Base-by-base conservation (phyloP, 1,284 basidiomycete genomes). In the Microbotryomycetes sp. region DNA sequence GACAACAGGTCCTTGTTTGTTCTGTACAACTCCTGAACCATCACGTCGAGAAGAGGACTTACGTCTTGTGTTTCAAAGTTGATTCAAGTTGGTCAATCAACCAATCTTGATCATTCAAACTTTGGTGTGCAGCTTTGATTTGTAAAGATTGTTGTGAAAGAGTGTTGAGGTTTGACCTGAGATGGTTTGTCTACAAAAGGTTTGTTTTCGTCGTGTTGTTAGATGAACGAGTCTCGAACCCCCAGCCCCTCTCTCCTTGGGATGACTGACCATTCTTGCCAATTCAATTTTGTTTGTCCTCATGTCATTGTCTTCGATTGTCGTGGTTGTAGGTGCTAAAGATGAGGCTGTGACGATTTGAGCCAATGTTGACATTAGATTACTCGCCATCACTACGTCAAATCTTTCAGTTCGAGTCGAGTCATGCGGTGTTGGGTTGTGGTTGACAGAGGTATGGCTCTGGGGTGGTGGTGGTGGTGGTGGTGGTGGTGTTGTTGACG, bases 51-150 rank as follows among this genome's bases (percentile, higher is more conserved):
- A 36, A 29, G 6, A 49, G 7, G 23, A 59, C 56, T 22, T n/a
- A 63, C 64, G 54, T 14, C n/a, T 46, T 62, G 22, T 23, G 26
- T 4, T 23, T n/a, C 48, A 64, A 25, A 29, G 59, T 49, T 6
- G 25, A n/a, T n/a, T 62, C 58, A 15, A 67, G 52, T 42, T 65
- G 29, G 5, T 32, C 14, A 28, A 65, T 60, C 4, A 67, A 46
- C 63, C 63, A 65, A 9, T 54, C 56, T 30, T 67, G 63, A 49
- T 67, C 66, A 4, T 67, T 56, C 32, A 65, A 26, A 29, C 60
- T 61, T 19, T 63, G 9, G 29, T 67, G 19, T 0, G 58, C 66
- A 2, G 60, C 60, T 1, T 56, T 58, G 5, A 67, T 23, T 0
- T 16, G 5, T 5, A 32, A 15, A 12, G 63, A 63, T 46, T 65